Conservation (phyloP, 768 basidiomycete species). For the Galerina sulciceps region DNA sequence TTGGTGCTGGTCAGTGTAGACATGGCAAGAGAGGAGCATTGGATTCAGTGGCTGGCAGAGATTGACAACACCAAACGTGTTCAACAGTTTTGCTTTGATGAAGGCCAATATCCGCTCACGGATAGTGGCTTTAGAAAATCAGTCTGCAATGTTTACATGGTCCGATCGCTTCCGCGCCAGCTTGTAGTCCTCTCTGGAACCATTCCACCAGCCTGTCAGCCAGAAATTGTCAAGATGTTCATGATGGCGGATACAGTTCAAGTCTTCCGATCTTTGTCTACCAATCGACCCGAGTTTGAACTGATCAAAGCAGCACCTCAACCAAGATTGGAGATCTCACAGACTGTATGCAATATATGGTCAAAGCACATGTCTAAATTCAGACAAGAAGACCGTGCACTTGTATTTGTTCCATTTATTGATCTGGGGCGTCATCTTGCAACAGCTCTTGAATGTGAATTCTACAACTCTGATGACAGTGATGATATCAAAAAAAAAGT, state of each 20-base stretch:
- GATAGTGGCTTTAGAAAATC: conserved; percentile 12
- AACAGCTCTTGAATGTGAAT: not conserved
- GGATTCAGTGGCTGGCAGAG: not conserved
- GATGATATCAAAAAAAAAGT: not conserved
- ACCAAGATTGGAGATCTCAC: no score
- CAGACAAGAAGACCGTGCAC: no score
- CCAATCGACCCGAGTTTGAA: not conserved
- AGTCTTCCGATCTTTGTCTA: conserved; percentile 2
- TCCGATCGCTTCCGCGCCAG: conserved; percentile 7
- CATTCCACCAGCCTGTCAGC: not conserved
- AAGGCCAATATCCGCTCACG: conserved; percentile 22
- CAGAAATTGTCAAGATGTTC: conserved; percentile 1
- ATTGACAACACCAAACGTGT: not conserved
- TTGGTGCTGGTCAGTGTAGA: conserved; percentile 23
- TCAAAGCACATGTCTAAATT: no score
- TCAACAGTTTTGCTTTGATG: conserved; percentile 21
- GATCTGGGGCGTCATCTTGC: not conserved
- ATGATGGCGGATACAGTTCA: not conserved
- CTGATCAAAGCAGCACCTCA: no score
- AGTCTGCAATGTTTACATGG: not conserved
- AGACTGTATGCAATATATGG: no score
- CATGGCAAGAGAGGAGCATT: conserved; percentile 3
- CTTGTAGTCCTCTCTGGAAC: conserved; percentile 26
- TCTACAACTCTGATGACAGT: conserved; percentile 1
- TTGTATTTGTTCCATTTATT: conserved; percentile 2